These are phyloP conservation scores for Lichtheimia hyalospora DNA, from an alignment of 371 early-diverging fungal genomes.

Conservation along the genomic window DNA sequence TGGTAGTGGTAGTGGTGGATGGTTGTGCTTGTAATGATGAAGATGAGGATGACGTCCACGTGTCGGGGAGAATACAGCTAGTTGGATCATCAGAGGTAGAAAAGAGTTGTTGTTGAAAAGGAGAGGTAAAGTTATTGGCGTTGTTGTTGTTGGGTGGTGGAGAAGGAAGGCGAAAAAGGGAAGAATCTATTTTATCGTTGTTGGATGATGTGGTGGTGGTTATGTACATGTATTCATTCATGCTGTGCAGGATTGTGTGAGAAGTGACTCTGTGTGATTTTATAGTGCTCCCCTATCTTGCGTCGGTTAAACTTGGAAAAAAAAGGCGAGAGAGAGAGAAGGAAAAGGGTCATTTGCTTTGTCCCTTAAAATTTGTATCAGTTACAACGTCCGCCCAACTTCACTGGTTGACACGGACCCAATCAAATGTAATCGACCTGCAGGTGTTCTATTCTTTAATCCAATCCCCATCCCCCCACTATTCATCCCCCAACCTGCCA, in stretches of 20 bases:
- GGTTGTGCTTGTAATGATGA: too few species aligned
- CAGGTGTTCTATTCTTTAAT: too few species aligned
- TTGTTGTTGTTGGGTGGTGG: neutral
- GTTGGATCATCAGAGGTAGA: too few species aligned
- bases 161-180: neutral
- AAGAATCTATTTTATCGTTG: neutral
- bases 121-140: conserved; percentile 28
- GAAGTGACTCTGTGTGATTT: too few species aligned
- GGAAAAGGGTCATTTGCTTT: neutral
- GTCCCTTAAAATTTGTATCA: neutral
- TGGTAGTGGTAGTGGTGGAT: neutral
- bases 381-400: neutral
- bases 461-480: too few species aligned
- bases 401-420: neutral
- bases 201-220: neutral
- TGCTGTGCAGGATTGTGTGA: neutral
- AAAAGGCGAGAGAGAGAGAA: neutral
- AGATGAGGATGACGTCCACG: too few species aligned
- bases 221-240: conserved; percentile 1
- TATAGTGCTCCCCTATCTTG: too few species aligned
- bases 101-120: neutral
- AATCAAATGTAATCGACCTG: neutral
- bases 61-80: too few species aligned
- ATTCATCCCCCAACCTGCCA: too few species aligned
- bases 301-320: neutral